Percentiles rank a stretch among this genome's conserved stretches.
phyloP scores from a whole-genome alignment of 768 basidiomycete genomes.

The Thelephora aurantiotincta region DNA sequence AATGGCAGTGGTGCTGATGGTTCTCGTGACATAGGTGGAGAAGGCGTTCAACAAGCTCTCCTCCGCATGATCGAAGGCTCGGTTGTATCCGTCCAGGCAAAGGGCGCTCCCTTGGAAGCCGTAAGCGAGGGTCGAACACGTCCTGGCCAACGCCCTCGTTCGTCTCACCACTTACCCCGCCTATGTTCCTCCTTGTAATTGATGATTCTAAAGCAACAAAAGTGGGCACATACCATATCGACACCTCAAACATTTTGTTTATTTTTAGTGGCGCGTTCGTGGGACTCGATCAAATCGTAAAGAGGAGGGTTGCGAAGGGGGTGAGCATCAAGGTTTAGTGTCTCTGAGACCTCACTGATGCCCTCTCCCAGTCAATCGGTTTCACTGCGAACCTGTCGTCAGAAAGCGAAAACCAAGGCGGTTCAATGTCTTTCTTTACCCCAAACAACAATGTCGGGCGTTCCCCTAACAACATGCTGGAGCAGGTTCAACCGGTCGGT shows the following conservation, averaged over 20 bases:
- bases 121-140: slow-evolving; percentile 33
- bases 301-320: slow-evolving; percentile 69
- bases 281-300: slow-evolving; percentile 74
- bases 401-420: slow-evolving; percentile 18
- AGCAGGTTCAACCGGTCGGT: slow-evolving; percentile 63
- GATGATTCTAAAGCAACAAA: slow-evolving; percentile 24
- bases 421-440: slow-evolving; percentile 59
- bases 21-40: slow-evolving; percentile 82
- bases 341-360: neutral
- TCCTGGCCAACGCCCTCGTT: slow-evolving; percentile 24
- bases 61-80: slow-evolving; percentile 93
- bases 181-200: slow-evolving; percentile 4
- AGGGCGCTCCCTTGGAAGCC: slow-evolving; percentile 36
- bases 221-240: slow-evolving; percentile 60
- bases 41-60: slow-evolving; percentile 91
- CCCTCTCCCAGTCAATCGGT: slow-evolving; percentile 64
- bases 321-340: slow-evolving; percentile 29
- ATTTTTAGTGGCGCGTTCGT: slow-evolving; percentile 93
- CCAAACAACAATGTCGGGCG: slow-evolving; percentile 41
- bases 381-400: slow-evolving; percentile 47
- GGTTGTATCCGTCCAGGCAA: slow-evolving; percentile 67
- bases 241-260: slow-evolving; percentile 89
- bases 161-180: slow-evolving; percentile 8
- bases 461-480: slow-evolving; percentile 31
- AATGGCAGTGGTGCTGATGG: slow-evolving; percentile 42